Base-by-base conservation (phyloP, 306 rosid species). In the Dryas alaskensis region DNA sequence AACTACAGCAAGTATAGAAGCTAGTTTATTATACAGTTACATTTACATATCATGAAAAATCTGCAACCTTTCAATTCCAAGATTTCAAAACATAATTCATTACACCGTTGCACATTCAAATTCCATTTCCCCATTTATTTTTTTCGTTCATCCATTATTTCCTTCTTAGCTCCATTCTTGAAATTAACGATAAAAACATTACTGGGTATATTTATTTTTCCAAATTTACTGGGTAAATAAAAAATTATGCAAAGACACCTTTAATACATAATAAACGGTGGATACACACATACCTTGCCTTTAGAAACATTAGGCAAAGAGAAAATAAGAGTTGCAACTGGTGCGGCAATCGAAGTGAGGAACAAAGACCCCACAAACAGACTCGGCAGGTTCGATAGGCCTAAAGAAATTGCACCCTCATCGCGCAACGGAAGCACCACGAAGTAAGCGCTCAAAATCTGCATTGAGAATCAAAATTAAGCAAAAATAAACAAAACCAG, bases 381-480 rank as follows among this genome's bases (percentile, higher is more conserved):
- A 73, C 89, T 81, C 8, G 99, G 99, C 25, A 94, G 82, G 65
- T 86, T 94, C 13, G 97, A 89, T 48, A 94, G 65, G 69, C 99
- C 99, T 50, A 94, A 55, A 2, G 99, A 91, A 76, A 94, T 92
- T 4, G 93, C 99, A 55, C 96, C 97, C 67, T 94, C 99, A 51
- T 94, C 99, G 0, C 99, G 96, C 89, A 94, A 80, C 4, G 99
- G 99, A 80, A 94, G 94, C 79, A 94, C 90, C 45, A 94, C 92
- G 73, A 94, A 94, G 79, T 92, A 94, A 10, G 99, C 92, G 85
- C 99, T 88, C 92, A 94, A 76, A 83, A 94, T 88, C 98, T 94
- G 84, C 63, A 22, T 10, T 10, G 8, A 5, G 6, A 60, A 49
- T 57, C 63, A 67, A 9, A 65, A 13, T 9, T 44, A 1, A 55